Conservation (phyloP, 257 asterid genomes). For the Lycium ferocissimum region DNA sequence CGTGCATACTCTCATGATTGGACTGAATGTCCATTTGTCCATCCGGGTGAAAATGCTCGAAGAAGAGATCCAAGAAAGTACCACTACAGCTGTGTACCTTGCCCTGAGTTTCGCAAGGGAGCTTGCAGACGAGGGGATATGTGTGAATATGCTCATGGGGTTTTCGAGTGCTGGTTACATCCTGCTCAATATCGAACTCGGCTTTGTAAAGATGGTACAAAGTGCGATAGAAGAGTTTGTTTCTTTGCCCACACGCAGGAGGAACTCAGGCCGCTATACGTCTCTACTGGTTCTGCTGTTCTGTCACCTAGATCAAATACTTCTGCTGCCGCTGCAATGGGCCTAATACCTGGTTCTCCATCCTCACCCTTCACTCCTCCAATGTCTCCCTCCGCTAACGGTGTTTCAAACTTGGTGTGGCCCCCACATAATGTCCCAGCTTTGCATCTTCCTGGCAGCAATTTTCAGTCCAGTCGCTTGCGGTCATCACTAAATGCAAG, state of each 20-base stretch:
- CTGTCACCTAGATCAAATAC: slow-evolving; percentile 69
- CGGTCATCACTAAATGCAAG: slow-evolving; percentile 80
- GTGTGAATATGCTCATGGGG: slow-evolving; percentile 37
- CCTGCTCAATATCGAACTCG: slow-evolving; percentile 39
- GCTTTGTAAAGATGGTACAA: slow-evolving; percentile 33
- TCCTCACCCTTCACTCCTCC: slow-evolving; percentile 71
- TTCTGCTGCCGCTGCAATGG: slow-evolving; percentile 57
- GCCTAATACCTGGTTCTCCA: slow-evolving; percentile 64
- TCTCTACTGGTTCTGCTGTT: slow-evolving; percentile 80
- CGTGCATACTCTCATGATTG: slow-evolving; percentile 36
- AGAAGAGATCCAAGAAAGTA: slow-evolving; percentile 37
- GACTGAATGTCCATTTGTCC: slow-evolving; percentile 38
- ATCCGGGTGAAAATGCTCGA: slow-evolving; percentile 39
- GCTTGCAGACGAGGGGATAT: slow-evolving; percentile 29
- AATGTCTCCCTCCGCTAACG: slow-evolving; percentile 71
- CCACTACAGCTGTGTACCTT: slow-evolving; percentile 29
- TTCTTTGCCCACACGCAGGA: slow-evolving; percentile 40
- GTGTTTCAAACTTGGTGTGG: slow-evolving; percentile 67
- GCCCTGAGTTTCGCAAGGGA: slow-evolving; percentile 36
- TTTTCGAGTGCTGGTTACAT: slow-evolving; percentile 37
- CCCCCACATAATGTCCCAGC: slow-evolving; percentile 70
- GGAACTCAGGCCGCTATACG: slow-evolving; percentile 57
- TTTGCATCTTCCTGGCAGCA: slow-evolving; percentile 77
- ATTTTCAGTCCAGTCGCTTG: slow-evolving; percentile 75
- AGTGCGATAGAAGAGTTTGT: slow-evolving; percentile 32